Base-by-base conservation (phyloP, 164 flowering plant species). In the Aristolochia contorta region DNA sequence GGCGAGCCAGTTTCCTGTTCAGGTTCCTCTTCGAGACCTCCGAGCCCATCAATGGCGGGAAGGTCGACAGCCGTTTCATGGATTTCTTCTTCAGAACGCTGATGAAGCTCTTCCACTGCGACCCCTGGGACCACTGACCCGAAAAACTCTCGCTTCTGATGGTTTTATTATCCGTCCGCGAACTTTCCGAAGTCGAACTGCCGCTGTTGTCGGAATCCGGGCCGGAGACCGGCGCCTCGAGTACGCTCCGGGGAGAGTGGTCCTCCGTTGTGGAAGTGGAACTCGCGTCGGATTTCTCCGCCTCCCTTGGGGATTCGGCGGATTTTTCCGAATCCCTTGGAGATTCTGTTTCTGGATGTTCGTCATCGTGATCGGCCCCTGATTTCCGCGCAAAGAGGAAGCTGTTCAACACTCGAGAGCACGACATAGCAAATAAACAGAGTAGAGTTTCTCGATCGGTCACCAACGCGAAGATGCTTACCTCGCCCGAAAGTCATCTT, bases 81-180 rank as follows among this genome's bases (percentile, higher is more conserved):
- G 98, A 85, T 53, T 77, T 84, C 77, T 68, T 82, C 79, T 72
- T 84, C 43, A 81, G 52, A 16, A 64, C 37, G 8, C 70, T 79
- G 21, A 89, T 43, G 70, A 85, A 59, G 6, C 52, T 75, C 65
- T 60, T 84, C 91, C 92, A 89, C 0, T 75, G 87, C 43, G 65
- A 33, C 0, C 78, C 76, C 49, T 57, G 54, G 24, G 56, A 21
- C 20, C 75, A 72, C 1, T 53, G 23, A 47, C 41, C 32, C 25
- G 68, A 60, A 8, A 63, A 64, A 12, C 51, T 47, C 56, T 58
- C 37, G 56, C 63, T 37, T 46, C 75, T 61, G 58, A n/a, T 32
- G 15, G 56, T 4, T 10, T 22, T 22, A 3, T 22, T 22, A 3
- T 16, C 56, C 30, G 23, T 23, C 15, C 56, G 12, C 32, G 16